Conservation (phyloP, 441 rosid species). For the Cnidoscolus chayamansa region DNA sequence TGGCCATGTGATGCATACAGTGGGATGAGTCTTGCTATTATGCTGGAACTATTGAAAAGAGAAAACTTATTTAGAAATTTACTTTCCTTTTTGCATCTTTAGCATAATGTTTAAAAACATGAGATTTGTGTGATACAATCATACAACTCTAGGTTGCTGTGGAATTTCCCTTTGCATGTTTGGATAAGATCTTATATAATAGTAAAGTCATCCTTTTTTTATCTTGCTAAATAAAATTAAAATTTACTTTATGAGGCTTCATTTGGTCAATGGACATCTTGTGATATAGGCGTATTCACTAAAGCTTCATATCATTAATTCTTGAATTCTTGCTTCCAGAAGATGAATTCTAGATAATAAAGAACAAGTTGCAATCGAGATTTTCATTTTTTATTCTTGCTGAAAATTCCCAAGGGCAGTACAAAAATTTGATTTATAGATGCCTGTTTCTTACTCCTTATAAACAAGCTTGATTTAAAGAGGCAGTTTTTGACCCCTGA, state of each 20-base stretch:
- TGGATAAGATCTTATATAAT: background rate
- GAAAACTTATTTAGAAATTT: no score
- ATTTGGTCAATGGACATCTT: background rate
- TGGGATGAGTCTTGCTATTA: no score
- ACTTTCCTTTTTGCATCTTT: no score
- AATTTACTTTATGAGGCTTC: background rate
- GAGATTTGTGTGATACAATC: background rate
- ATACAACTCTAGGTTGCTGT: background rate
- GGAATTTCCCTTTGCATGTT: background rate
- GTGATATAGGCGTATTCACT: background rate
- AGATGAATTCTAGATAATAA: background rate
- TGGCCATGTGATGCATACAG: no score
- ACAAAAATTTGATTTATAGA: conserved; percentile 3
- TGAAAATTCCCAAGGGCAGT: background rate
- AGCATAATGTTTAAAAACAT: no score
- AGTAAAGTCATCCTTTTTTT: background rate
- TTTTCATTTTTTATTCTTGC: background rate
- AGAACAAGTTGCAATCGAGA: background rate
- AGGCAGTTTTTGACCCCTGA: conserved; percentile 15
- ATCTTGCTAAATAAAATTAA: background rate
- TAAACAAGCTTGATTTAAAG: background rate
- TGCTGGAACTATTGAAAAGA: no score
- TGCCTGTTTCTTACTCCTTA: background rate
- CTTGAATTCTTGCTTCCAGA: background rate
- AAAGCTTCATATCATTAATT: background rate